phyloP scores from a whole-genome alignment of 2,329 filamentous ascomycete genomes.

The Scytalidium lignicola region DNA sequence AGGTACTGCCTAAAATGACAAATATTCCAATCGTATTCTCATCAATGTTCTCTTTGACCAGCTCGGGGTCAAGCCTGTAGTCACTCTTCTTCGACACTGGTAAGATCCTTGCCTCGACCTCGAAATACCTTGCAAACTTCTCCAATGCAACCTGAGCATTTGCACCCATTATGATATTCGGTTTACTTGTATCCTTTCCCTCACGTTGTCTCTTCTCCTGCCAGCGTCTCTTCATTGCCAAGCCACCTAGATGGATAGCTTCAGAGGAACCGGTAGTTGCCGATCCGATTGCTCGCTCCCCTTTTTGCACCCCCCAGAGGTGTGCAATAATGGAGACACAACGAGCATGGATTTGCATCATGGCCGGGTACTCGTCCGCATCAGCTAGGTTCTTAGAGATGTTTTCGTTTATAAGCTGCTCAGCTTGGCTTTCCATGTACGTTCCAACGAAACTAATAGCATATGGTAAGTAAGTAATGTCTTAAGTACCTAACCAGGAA shows the following conservation, averaged over 20 bases:
- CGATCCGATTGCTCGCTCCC: conserved; percentile 60
- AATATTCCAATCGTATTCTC: conserved; percentile 76
- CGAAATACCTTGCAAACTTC: conserved; percentile 71
- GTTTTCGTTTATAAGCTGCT: conserved; percentile 62
- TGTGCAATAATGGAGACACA: conserved; percentile 65
- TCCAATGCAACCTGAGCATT: conserved; percentile 70
- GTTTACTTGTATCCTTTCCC: conserved; percentile 58
- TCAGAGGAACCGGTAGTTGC: conserved; percentile 69
- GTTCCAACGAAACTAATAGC: conserved; percentile 59
- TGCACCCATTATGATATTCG: conserved; percentile 71
- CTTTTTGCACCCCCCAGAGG: conserved; percentile 57
- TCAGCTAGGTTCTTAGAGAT: conserved; percentile 69
- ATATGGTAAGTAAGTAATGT: conserved; percentile 7
- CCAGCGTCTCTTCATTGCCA: conserved; percentile 73
- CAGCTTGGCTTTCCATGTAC: conserved; percentile 64
- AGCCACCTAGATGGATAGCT: conserved; percentile 63
- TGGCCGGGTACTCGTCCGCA: conserved; percentile 59
- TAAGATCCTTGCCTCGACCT: conserved; percentile 62
- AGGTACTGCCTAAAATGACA: conserved; percentile 66
- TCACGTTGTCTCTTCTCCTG: conserved; percentile 55
- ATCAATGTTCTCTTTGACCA: conserved; percentile 63
- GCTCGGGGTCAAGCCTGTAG: conserved; percentile 56
- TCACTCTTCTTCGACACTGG: conserved; percentile 57
- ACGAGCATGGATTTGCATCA: conserved; percentile 57
- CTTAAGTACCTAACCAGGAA: not conserved